Conservation (phyloP, 2,329 filamentous ascomycete species). For the Sarocladium strictum region DNA sequence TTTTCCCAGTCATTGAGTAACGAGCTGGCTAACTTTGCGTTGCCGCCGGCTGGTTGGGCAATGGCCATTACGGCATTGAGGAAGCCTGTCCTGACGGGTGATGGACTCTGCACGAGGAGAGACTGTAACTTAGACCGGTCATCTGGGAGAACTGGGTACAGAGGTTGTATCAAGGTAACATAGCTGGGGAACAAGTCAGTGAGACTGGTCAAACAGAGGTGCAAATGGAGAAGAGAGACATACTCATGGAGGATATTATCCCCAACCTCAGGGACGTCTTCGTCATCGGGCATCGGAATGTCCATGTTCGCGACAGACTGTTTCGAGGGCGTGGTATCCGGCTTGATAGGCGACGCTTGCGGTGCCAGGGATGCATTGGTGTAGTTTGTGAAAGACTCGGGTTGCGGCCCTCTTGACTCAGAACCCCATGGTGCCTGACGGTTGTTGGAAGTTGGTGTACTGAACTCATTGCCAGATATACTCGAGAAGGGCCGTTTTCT, state of each 20-base stretch:
- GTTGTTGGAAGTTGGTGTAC: constrained; percentile 30
- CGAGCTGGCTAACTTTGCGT: constrained; percentile 38
- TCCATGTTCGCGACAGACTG: constrained; percentile 29
- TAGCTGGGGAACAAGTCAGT: constrained; percentile 39
- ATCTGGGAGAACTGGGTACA: constrained; percentile 59
- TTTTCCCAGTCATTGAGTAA: constrained; percentile 48
- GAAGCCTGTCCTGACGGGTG: constrained; percentile 57
- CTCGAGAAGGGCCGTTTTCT: constrained; percentile 44
- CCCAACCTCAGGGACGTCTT: constrained; percentile 31
- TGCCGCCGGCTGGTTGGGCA: constrained; percentile 30
- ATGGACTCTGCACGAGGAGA: constrained; percentile 50
- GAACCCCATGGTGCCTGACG: constrained; percentile 42
- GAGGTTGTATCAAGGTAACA: constrained; percentile 57
- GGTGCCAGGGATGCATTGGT: constrained; percentile 39
- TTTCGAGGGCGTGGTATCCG: constrained; percentile 30
- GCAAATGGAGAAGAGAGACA: constrained; percentile 15
- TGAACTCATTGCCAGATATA: constrained; percentile 36
- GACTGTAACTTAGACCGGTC: constrained; percentile 50
- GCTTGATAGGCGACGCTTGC: constrained; percentile 34
- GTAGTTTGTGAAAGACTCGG: constrained; percentile 28
- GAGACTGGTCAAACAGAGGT: neutral
- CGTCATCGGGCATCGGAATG: constrained; percentile 25
- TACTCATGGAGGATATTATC: constrained; percentile 41
- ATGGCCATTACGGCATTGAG: constrained; percentile 57
- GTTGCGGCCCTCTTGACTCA: constrained; percentile 39